Percentiles rank a stretch among this genome's conserved stretches.
Conservation (phyloP, 2,329 filamentous ascomycete species). For the Colletotrichum brevisporum region DNA sequence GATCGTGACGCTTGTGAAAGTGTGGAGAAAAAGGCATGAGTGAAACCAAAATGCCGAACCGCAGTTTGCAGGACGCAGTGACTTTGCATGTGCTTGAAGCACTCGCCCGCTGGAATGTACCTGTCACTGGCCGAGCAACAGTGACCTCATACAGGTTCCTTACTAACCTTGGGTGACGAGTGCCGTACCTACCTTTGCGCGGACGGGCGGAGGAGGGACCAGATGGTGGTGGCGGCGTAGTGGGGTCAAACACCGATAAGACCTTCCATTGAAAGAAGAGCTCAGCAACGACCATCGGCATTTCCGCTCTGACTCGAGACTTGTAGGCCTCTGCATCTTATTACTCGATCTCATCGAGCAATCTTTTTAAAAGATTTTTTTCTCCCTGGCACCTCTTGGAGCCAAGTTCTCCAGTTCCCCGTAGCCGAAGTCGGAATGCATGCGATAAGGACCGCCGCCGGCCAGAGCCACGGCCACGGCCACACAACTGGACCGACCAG, state of each 20-base stretch:
- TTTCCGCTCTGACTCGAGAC: slow-evolving; percentile 3
- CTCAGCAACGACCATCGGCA: background rate
- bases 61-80: background rate
- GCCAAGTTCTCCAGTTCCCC: slow-evolving; percentile 2
- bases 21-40: slow-evolving; percentile 43
- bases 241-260: slow-evolving; percentile 31
- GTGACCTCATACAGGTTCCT: slow-evolving; percentile 14
- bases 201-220: slow-evolving; percentile 1
- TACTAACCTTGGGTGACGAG: too few species aligned
- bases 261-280: background rate
- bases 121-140: slow-evolving; percentile 17
- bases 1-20: slow-evolving; percentile 47
- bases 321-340: background rate
- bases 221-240: background rate
- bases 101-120: slow-evolving; percentile 23
- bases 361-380: slow-evolving; percentile 9
- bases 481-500: too few species aligned
- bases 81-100: slow-evolving; percentile 38
- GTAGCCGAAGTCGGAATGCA: slow-evolving; percentile 28
- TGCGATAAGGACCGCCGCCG: slow-evolving; percentile 38
- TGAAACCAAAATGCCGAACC: slow-evolving; percentile 31
- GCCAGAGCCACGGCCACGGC: slow-evolving; percentile 18
- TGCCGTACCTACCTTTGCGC: background rate
- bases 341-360: slow-evolving; percentile 28
- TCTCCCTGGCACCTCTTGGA: background rate